Conservation (phyloP, 2,329 filamentous ascomycete genomes). For the Triangularia verruculosa region DNA sequence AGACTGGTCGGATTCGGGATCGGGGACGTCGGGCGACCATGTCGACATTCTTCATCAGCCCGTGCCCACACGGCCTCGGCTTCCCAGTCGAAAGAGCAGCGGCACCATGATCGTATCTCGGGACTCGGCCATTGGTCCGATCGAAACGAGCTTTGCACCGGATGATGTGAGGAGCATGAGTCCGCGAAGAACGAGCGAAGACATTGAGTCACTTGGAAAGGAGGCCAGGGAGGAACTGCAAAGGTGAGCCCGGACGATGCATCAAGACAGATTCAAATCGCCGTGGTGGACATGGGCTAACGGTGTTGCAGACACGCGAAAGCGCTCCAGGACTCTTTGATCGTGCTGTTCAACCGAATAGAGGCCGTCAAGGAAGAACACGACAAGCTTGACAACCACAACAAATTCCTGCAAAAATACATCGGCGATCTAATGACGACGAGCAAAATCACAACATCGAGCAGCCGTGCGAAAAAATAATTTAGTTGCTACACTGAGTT, state of each 20-base stretch:
- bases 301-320: conserved; percentile 70
- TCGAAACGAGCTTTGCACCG: conserved; percentile 74
- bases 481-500: not conserved
- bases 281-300: conserved; percentile 9
- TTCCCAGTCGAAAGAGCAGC: conserved; percentile 73
- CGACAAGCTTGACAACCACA: conserved; percentile 93
- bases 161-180: conserved; percentile 95
- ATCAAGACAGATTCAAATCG: not conserved
- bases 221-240: conserved; percentile 69
- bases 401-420: conserved; percentile 96
- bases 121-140: conserved; percentile 67
- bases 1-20: conserved; percentile 35
- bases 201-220: conserved; percentile 81
- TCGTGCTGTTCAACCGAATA: conserved; percentile 88
- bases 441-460: conserved; percentile 65
- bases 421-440: conserved; percentile 93
- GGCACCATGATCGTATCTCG: conserved; percentile 79
- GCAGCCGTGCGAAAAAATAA: conserved; percentile 54
- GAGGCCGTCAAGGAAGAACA: conserved; percentile 93
- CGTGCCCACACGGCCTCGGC: conserved; percentile 58
- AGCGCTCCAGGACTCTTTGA: conserved; percentile 80
- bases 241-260: conserved; percentile 43
- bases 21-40: conserved; percentile 32
- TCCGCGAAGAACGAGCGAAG: conserved; percentile 83
- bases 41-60: conserved; percentile 46